Evolutionary conservation across 2,329 filamentous ascomycete genomes (phyloP), one percentile per base, ranked within the genome.

Genomic region (Aspergillus vadensis): DNA sequence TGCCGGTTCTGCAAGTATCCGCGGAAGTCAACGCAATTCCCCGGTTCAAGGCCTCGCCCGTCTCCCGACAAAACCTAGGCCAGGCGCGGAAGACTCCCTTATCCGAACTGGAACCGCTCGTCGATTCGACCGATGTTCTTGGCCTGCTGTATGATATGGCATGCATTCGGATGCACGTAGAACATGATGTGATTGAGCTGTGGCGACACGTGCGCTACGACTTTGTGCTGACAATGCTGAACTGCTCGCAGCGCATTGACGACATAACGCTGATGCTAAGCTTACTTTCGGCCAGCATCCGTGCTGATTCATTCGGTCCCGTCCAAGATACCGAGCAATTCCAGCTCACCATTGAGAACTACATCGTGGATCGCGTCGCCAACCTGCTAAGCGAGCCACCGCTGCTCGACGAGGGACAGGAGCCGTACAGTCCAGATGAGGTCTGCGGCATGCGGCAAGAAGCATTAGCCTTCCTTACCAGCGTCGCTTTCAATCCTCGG

Each of bases 171-270:
- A 69, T 81, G 6, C 75, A 78, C 25, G 59, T 74, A 4, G 76
- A 80, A 17, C 73, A 75, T 2, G 76, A 80, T 2, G 71, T 79
- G 21, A 70, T 74, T 17, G 74, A 69, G 12, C 83, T 88, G 66
- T 89, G 86, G 86, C 75, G 76, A 32, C 71, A 75, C n/a, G 82
- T 88, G 59, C 79, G 82, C 12, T 82, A 81, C 58, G 81, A 83
- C 36, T 86, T 86, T 66, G 78, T 84, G n/a, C 72, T 87, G 32
- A 79, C 87, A 70, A 83, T 87, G 72, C 75, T 88, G 5, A 83
- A 84, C 65, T 81, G 81, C 62, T 81, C 82, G 43, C 85, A 88
- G 60, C 83, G 82, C 6, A 74, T 85, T n/a, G 69, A 75, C 6
- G 83, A 87, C 49, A 84, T 88, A 50, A 77, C 77, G 3, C 71